These are phyloP conservation scores for Colletotrichum sp. DNA, from an alignment of 2,329 filamentous ascomycete species.

Conservation along the genomic window DNA sequence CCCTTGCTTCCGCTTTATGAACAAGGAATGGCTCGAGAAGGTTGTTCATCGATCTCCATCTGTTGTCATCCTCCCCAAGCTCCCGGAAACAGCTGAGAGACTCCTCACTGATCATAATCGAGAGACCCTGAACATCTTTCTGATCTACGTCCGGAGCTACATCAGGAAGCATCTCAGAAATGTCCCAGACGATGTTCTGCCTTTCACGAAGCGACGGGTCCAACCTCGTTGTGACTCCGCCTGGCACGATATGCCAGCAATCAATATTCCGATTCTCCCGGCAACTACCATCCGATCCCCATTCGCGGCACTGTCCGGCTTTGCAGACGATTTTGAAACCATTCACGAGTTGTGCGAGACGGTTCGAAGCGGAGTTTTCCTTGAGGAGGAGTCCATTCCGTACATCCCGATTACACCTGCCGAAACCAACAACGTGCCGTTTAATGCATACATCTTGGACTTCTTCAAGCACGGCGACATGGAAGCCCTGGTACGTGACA, in stretches of 20 bases:
- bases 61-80: conserved; percentile 30
- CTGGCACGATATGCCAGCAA: background rate
- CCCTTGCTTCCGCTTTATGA: conserved; percentile 46
- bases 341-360: conserved; percentile 72
- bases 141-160: conserved; percentile 72
- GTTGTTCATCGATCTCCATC: conserved; percentile 64
- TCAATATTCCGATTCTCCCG: conserved; percentile 28
- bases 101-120: conserved; percentile 68
- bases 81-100: conserved; percentile 47
- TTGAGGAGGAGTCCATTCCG: conserved; percentile 76
- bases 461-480: conserved; percentile 78
- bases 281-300: conserved; percentile 62
- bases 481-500: conserved; percentile 63
- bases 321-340: conserved; percentile 65
- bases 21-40: conserved; percentile 47
- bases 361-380: conserved; percentile 71
- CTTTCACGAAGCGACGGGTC: conserved; percentile 51
- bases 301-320: conserved; percentile 75
- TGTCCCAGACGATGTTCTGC: conserved; percentile 57
- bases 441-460: conserved; percentile 75
- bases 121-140: conserved; percentile 69
- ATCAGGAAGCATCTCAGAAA: conserved; percentile 65
- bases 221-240: background rate
- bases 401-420: conserved; percentile 67
- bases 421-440: conserved; percentile 50